These are phyloP conservation scores for Linnemannia schmuckeri DNA, from an alignment of 192 early-diverging fungal species.

Conservation along the genomic window DNA sequence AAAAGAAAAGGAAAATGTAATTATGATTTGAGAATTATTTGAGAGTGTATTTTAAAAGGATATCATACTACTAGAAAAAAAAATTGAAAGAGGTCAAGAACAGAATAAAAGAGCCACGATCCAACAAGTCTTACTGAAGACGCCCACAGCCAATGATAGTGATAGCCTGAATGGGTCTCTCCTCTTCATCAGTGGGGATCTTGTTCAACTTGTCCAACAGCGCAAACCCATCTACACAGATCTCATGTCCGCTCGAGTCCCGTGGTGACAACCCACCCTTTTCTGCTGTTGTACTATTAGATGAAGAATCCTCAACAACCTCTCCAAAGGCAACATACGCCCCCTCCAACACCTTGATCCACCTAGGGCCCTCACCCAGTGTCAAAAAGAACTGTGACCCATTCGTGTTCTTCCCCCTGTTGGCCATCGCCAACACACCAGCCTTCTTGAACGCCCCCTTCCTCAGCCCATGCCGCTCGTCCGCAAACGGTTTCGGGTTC, in stretches of 20 bases:
- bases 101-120: too few species aligned
- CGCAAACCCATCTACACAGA: constrained; percentile 30
- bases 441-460: constrained; percentile 45
- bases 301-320: constrained; percentile 15
- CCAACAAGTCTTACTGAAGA: neutral
- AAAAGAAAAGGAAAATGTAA: too few species aligned
- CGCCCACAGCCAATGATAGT: constrained; percentile 50
- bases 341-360: constrained; percentile 46
- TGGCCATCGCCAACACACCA: constrained; percentile 50
- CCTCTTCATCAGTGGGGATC: constrained; percentile 45
- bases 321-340: constrained; percentile 51
- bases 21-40: too few species aligned
- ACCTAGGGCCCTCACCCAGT: constrained; percentile 35
- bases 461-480: constrained; percentile 41
- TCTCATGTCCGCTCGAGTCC: neutral
- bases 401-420: constrained; percentile 53
- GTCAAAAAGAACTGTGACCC: constrained; percentile 56
- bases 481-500: constrained; percentile 55
- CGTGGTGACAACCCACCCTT: neutral
- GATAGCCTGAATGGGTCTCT: constrained; percentile 42
- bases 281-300: neutral
- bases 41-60: too few species aligned
- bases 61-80: too few species aligned
- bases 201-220: constrained; percentile 53
- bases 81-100: too few species aligned